These are phyloP conservation scores for Brassica balearica DNA, from an alignment of 441 rosid species.

Conservation along the genomic window DNA sequence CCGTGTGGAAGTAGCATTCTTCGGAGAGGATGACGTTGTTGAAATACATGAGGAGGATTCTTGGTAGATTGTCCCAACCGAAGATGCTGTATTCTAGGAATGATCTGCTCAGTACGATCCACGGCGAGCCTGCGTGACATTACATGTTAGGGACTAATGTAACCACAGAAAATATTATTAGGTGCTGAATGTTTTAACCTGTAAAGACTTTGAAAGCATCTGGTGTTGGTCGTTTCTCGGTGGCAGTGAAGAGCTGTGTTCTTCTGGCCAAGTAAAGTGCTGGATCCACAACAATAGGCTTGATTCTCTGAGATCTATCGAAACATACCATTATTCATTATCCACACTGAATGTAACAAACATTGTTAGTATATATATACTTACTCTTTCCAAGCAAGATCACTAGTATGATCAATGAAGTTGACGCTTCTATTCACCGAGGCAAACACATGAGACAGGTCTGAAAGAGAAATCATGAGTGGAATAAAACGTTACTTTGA, in stretches of 20 bases:
- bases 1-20: slow-evolving; percentile 8
- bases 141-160: neutral
- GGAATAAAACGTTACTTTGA: neutral
- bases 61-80: slow-evolving; percentile 4
- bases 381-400: slow-evolving; percentile 10
- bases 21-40: slow-evolving; percentile 8
- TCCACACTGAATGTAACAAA: neutral
- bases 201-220: slow-evolving; percentile 4
- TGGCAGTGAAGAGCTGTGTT: slow-evolving; percentile 6
- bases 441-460: slow-evolving; percentile 10
- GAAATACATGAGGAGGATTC: slow-evolving; percentile 1
- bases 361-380: neutral
- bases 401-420: slow-evolving; percentile 2
- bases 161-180: neutral
- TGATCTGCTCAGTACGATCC: neutral
- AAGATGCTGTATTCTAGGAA: neutral
- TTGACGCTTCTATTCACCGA: slow-evolving; percentile 1
- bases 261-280: neutral
- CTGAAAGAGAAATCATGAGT: neutral
- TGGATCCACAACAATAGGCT: slow-evolving; percentile 8
- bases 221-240: slow-evolving; percentile 7
- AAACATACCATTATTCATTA: too few relatives aligned
- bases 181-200: neutral
- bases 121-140: neutral
- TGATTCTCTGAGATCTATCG: neutral